These are phyloP conservation scores for Mycena sp. DNA, from an alignment of 1,284 basidiomycete species.

Conservation along the genomic window DNA sequence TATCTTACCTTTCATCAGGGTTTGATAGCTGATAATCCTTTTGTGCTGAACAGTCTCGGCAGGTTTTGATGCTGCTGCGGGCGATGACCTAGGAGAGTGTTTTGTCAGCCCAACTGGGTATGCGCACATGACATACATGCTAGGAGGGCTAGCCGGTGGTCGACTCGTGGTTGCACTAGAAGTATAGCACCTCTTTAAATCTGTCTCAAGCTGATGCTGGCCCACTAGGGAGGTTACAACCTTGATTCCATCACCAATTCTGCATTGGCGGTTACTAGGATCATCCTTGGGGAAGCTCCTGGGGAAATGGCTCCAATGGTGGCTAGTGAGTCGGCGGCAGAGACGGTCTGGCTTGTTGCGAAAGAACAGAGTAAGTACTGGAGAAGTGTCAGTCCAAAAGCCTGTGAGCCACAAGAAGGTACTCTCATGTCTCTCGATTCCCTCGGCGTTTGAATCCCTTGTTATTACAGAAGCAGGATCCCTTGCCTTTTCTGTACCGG, in stretches of 20 bases:
- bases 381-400: constrained; percentile 84
- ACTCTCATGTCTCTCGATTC: constrained; percentile 4
- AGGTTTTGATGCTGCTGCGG: constrained; percentile 96
- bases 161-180: constrained; percentile 94
- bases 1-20: neutral
- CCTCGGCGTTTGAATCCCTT: neutral
- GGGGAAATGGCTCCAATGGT: constrained; percentile 75
- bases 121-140: constrained; percentile 98
- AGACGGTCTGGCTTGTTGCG: constrained; percentile 89
- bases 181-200: constrained; percentile 53
- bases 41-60: constrained; percentile 79
- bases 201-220: neutral
- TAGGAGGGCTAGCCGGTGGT: constrained; percentile 90
- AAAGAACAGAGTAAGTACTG: constrained; percentile 91
- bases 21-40: constrained; percentile 1
- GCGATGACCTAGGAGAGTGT: constrained; percentile 93
- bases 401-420: constrained; percentile 84
- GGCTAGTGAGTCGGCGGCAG: constrained; percentile 82
- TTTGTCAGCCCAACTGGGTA: constrained; percentile 94
- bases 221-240: constrained; percentile 92
- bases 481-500: constrained; percentile 72
- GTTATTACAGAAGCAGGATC: constrained; percentile 59
- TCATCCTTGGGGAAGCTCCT: constrained; percentile 89
- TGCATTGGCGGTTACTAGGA: constrained; percentile 85
- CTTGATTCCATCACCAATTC: constrained; percentile 90